Evolutionary conservation across 2,329 filamentous ascomycete species (phyloP), one percentile per base, ranked within the genome.

Genomic region (Thermomyces lanuginosus): DNA sequence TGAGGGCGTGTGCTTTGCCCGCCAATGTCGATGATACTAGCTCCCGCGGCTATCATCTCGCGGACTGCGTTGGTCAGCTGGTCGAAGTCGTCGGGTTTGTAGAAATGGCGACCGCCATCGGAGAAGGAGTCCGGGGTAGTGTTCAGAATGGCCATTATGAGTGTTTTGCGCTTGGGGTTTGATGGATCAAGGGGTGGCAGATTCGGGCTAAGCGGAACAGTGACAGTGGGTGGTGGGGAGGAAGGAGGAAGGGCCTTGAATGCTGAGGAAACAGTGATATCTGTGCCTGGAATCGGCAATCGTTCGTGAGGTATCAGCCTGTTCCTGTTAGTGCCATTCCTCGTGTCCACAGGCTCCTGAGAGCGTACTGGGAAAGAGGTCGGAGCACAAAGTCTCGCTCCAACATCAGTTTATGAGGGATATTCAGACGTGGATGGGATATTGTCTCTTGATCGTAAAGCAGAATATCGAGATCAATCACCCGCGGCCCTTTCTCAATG

Each of bases 111-210:
- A 6, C 83, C 83, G 28, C 83, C 86, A 46, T 95, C 84, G 1
- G 86, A 95, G 59, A 98, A 98, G 6, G 86, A 95, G 55, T 98
- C 86, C 0, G 86, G 86, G 0, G 89, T 95, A 27, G 92, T 59
- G 53, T 98, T 98, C 23, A 95, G 63, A 36, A 98, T 92, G 29
- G 79, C 80, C 89, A 98, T 98, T 39, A 93, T 56, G 23, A 72
- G 70, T 0, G 86, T 93, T 28, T 58, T 62, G 24, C 74, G 67
- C 23, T 44, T 46, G 0, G 58, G 50, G 33, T 63, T 60, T 5
- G 63, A 55, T 10, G 78, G 63, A 26, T 69, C 67, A 20, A 89
- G 54, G 1, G 70, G 59, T 7, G 62, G 51, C 19, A 65, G 42
- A 13, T 31, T 26, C 11, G 44, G 35, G 5, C 49, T 50, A 30